Base-by-base conservation (phyloP, 78 protist genomes). In the Mastigamoeba balamuthi region DNA sequence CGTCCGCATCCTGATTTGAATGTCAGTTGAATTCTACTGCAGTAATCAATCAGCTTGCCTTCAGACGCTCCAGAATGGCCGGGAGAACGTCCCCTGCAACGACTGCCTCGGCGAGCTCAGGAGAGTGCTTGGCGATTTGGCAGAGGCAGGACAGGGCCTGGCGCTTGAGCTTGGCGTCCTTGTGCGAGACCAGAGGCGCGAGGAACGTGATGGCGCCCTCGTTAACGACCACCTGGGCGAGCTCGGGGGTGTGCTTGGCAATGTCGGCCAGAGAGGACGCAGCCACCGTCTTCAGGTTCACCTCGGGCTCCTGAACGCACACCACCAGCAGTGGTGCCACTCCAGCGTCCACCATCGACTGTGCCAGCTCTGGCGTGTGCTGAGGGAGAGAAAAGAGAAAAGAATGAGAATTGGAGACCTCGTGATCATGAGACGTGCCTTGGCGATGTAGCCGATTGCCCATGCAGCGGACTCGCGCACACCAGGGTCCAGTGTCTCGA, bases 231-330 rank as follows among this genome's bases (percentile, higher is more conserved):
- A 84, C 77, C 65, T 90, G 94, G 3, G 95, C 92, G 10, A 91
- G 81, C 76, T 94, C 97, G 27, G 92, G 92, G 3, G 91, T 69
- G 73, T 94, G 97, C 81, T 94, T 94, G 69, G 84, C 25, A 29
- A 94, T 91, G 72, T 89, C 94, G 25, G 85, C 7, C 52, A 94
- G 90, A 5, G 93, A 69, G 4, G 92, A 84, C 37, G 93, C 95
- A 1, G 95, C 74, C 36, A 91, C 81, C 33, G 95, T 64, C 84
- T 91, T 94, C 33, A 94, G 86, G 1, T 93, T 30, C 28, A 91
- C 77, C 88, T 94, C 97, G 7, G 97, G 97, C 77, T 94, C 97
- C 74, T 94, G 97, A 38, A 91, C 81, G 75, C 94, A 88, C 6
- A 89, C 78, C n/a, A 94, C 93, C 0, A 91, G 88, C 25, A 78